A percentile compares a stretch with the other conserved stretches of the same genome.
Evolutionary conservation across 129 eudicot genomes (phyloP).

Genomic region (Lactuca sativa): DNA sequence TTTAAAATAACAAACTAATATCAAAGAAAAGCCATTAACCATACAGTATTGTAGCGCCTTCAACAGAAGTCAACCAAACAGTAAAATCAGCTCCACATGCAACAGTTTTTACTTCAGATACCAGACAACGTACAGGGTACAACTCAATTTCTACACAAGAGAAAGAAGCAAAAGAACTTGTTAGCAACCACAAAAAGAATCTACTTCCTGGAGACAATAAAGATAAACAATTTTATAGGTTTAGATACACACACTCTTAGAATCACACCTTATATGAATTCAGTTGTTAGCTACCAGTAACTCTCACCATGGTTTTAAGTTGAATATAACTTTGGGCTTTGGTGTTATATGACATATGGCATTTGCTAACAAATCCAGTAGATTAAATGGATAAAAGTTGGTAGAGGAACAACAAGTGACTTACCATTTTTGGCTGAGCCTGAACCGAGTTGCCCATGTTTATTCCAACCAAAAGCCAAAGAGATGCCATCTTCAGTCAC

Average conservation of each 20-base stretch:
- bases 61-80: slow-evolving; percentile 76
- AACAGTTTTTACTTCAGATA: slow-evolving; percentile 60
- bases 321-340: background rate
- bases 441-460: slow-evolving; percentile 92
- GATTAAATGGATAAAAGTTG: too few relatives aligned
- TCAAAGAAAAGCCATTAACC: slow-evolving; percentile 33
- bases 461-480: slow-evolving; percentile 93
- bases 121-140: slow-evolving; percentile 75
- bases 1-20: background rate
- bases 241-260: too few relatives aligned
- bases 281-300: too few relatives aligned
- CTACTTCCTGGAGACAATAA: background rate
- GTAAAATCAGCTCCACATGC: slow-evolving; percentile 95
- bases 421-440: slow-evolving; percentile 81
- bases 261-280: too few relatives aligned
- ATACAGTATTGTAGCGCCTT: slow-evolving; percentile 91
- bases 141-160: slow-evolving; percentile 62
- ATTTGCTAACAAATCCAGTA: too few relatives aligned
- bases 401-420: background rate
- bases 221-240: too few relatives aligned
- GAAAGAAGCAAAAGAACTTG: background rate
- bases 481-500: slow-evolving; percentile 72
- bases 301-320: too few relatives aligned
- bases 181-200: background rate
- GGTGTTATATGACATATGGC: too few relatives aligned